phyloP scores from a whole-genome alignment of 257 asterid species.

The Orobanche coerulescens region DNA sequence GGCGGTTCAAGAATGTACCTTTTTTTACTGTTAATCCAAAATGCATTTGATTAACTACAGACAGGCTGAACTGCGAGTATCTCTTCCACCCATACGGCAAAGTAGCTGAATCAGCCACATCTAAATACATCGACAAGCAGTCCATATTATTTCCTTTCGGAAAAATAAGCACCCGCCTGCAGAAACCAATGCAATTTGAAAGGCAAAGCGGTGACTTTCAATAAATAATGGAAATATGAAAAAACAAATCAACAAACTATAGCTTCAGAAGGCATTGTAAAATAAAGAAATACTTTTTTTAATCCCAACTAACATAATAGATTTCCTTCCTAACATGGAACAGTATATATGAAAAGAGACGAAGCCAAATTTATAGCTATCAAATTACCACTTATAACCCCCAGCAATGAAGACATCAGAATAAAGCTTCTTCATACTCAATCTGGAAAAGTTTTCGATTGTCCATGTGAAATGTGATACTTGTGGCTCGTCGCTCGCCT shows the following conservation, averaged over 20 bases:
- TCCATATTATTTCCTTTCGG: slow-evolving; percentile 94
- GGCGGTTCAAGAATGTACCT: slow-evolving; percentile 37
- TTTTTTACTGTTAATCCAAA: slow-evolving; percentile 57
- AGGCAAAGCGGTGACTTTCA: not conserved
- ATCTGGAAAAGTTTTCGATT: slow-evolving; percentile 64
- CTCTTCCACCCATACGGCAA: slow-evolving; percentile 92
- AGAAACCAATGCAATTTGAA: slow-evolving; percentile 25
- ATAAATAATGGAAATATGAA: not conserved
- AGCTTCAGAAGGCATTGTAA: not conserved
- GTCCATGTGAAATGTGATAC: slow-evolving; percentile 80
- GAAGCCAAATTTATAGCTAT: slow-evolving; percentile 3
- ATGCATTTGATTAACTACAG: slow-evolving; percentile 73
- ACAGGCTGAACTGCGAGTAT: slow-evolving; percentile 88
- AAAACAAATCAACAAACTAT: not conserved
- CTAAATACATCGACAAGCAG: slow-evolving; percentile 77
- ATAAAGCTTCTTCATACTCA: slow-evolving; percentile 71
- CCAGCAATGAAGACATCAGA: slow-evolving; percentile 80
- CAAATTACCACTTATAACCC: slow-evolving; percentile 67
- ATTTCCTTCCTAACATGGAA: not conserved
- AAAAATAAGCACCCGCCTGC: slow-evolving; percentile 93
- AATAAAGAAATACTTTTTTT: not conserved
- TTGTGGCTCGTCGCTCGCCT: slow-evolving; percentile 82
- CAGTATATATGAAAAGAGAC: slow-evolving; percentile 8
- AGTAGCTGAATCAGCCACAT: slow-evolving; percentile 73
- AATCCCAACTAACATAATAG: slow-evolving; percentile 1